These are phyloP conservation scores for Moesziomyces globuligerus DNA, from an alignment of 1,284 basidiomycete genomes.

Conservation along the genomic window DNA sequence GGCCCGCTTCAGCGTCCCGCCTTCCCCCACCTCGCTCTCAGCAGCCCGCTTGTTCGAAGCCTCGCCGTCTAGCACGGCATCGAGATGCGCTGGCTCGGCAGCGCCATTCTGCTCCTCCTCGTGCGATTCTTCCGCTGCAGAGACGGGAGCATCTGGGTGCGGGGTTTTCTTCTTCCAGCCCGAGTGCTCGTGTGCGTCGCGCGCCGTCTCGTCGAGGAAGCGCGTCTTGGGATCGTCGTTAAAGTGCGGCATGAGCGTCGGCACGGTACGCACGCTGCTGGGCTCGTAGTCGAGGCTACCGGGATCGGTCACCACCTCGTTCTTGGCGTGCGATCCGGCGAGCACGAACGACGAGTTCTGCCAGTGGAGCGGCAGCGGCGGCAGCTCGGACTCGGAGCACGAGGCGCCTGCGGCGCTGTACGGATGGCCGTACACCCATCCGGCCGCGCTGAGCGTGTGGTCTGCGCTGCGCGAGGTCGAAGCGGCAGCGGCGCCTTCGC, in stretches of 20 bases:
- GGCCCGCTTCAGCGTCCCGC: constrained; percentile 3
- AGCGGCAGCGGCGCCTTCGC: background rate
- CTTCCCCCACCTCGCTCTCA: constrained; percentile 1
- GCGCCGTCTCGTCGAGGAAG: constrained; percentile 62
- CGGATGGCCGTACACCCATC: constrained; percentile 64
- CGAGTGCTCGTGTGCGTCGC: constrained; percentile 61
- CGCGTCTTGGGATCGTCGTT: constrained; percentile 66
- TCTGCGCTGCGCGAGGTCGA: constrained; percentile 1
- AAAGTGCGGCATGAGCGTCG: constrained; percentile 65
- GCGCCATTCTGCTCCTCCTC: constrained; percentile 21
- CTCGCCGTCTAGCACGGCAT: background rate
- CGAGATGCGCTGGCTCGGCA: constrained; percentile 1
- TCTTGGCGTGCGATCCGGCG: background rate
- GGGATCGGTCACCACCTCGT: constrained; percentile 14
- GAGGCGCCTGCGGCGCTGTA: constrained; percentile 47
- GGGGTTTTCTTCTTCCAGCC: constrained; percentile 46
- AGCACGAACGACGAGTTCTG: constrained; percentile 17
- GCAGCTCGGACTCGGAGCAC: constrained; percentile 9
- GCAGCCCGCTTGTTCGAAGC: background rate
- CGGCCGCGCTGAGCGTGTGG: constrained; percentile 8
- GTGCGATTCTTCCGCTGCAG: too few species aligned
- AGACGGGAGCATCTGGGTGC: too few species aligned
- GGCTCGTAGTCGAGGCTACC: constrained; percentile 22
- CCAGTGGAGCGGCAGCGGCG: constrained; percentile 58
- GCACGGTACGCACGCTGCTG: constrained; percentile 31